Conservation (phyloP, 352 stramenopile genomes). For the Pythium apleroticum region DNA sequence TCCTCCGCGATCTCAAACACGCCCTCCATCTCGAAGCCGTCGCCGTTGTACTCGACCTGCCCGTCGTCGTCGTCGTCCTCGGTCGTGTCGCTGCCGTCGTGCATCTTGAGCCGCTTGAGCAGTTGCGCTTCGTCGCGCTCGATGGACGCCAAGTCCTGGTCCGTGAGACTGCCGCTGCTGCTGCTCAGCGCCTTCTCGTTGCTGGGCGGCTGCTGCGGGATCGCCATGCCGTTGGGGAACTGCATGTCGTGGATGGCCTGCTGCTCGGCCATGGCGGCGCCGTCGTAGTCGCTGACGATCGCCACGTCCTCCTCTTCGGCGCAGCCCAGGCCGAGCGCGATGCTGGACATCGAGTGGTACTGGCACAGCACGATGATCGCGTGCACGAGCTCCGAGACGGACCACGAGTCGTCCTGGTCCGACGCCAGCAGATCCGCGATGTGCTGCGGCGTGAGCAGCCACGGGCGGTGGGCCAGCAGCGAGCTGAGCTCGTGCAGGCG, state of each 20-base stretch:
- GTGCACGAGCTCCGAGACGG: conserved; percentile 83
- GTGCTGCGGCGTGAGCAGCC: conserved; percentile 74
- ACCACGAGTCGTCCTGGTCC: conserved; percentile 82
- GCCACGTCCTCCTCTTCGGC: conserved; percentile 76
- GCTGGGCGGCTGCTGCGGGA: neutral
- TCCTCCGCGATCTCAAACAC: conserved; percentile 62
- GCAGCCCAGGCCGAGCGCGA: conserved; percentile 72
- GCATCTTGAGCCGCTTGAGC: conserved; percentile 60
- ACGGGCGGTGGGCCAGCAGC: conserved; percentile 82
- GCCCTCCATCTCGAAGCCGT: conserved; percentile 23
- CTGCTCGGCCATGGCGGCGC: conserved; percentile 36
- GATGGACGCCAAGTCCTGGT: conserved; percentile 68
- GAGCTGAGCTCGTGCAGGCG: conserved; percentile 80
- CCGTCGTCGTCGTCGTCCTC: conserved; percentile 22
- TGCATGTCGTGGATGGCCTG: conserved; percentile 26
- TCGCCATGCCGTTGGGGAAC: conserved; percentile 23
- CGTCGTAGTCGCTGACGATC: conserved; percentile 64
- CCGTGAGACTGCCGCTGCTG: conserved; percentile 49
- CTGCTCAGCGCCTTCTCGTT: conserved; percentile 27
- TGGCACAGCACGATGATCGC: conserved; percentile 85
- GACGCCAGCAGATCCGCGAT: conserved; percentile 71
- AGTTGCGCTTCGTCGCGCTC: conserved; percentile 74
- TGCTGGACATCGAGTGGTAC: conserved; percentile 81
- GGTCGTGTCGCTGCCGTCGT: conserved; percentile 63
- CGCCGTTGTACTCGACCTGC: conserved; percentile 7